phyloP scores from a whole-genome alignment of 1,284 basidiomycete species.

The Ceratobasidium papillatum region DNA sequence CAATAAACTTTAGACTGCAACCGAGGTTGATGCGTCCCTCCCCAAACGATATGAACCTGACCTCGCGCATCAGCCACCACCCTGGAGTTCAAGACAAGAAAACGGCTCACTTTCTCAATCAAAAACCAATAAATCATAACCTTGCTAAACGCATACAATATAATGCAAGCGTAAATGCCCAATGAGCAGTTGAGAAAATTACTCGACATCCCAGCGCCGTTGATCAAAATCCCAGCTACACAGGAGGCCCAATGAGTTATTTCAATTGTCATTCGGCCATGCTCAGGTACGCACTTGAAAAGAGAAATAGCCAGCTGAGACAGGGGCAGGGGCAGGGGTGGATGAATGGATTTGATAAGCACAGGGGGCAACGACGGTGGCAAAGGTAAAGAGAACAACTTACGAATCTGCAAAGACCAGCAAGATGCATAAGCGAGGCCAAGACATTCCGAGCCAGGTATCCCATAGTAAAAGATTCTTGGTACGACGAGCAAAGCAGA shows the following conservation, averaged over 20 bases:
- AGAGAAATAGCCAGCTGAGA: constrained; percentile 50
- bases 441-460: constrained; percentile 46
- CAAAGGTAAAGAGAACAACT: neutral
- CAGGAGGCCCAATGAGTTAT: constrained; percentile 25
- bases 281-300: constrained; percentile 50
- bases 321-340: neutral
- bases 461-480: constrained; percentile 46
- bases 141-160: constrained; percentile 52
- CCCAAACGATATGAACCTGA: constrained; percentile 54
- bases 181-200: constrained; percentile 50
- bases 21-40: constrained; percentile 46
- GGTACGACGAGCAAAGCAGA: constrained; percentile 51
- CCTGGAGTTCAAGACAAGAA: neutral
- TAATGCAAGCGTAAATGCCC: constrained; percentile 53
- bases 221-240: constrained; percentile 52
- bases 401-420: constrained; percentile 52
- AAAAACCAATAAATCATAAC: constrained; percentile 57
- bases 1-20: constrained; percentile 54
- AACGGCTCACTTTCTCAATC: constrained; percentile 47
- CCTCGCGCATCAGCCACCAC: neutral
- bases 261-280: too few species aligned
- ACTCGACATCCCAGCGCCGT: constrained; percentile 53
- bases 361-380: neutral
- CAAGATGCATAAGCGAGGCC: constrained; percentile 50
- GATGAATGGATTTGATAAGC: constrained; percentile 9